Base-by-base conservation (phyloP, 2,329 filamentous ascomycete species). In the Exophiala sideris region DNA sequence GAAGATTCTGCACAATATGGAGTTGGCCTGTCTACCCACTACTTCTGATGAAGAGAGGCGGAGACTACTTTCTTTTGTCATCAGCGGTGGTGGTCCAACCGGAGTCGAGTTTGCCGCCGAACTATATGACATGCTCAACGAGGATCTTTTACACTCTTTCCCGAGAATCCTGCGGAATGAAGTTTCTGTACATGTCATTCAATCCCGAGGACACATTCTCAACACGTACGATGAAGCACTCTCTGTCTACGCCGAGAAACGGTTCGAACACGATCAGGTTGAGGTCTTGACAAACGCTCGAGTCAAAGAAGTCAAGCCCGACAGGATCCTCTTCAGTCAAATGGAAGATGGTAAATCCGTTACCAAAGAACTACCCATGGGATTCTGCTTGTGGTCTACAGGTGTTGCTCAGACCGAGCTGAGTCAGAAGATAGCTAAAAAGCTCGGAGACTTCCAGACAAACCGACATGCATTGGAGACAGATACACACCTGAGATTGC, bases 101-200 rank as follows among this genome's bases (percentile, higher is more conserved):
- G 94, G 94, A 57, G 94, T 99, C 34, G 94, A 99, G 70, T 99
- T 99, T 65, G 95, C 95, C 1, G 94, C 94, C 5, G 94, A 99
- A 69, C 80, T 99, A 5, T 97, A 88, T 69, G 94, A 99, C 71
- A 85, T 99, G 70, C 79, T 99, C 12, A 99, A 99, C 67, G 95
- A 99, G 70, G 94, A 99, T 68, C 73, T 99, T 40, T 86, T 86
- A 40, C 78, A 80, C 48, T 84, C 88, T 64, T 99, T 96, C 71
- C 94, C 94, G 2, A 86, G 85, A 59, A 83, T 99, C 29, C 74
- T 99, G n/a, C 85, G 94, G 58, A 97, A 97, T 68, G 91, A 99
- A 70, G 95, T 99, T 45, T 97, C 94, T 0, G 92, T 99, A 1
- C 95, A 99, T 67, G 80, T 99, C 44, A 96, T 99, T 58, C 94